Evolutionary conservation across 768 basidiomycete genomes (phyloP).

Genomic region (Stropharia rugosoannulata): DNA sequence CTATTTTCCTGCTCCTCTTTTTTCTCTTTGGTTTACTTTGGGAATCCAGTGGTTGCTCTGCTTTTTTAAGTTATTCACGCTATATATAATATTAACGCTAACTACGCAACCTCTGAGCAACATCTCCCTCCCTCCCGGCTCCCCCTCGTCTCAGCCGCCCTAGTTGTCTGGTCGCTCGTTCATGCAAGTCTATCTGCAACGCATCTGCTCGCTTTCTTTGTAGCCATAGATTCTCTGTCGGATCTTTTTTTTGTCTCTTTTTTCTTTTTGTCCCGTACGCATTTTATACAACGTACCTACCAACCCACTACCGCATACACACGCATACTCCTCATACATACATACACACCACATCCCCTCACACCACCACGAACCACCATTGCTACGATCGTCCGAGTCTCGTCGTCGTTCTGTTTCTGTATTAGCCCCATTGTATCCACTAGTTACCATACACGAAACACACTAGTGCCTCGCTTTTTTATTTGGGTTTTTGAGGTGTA

Average conservation of each 20-base stretch:
- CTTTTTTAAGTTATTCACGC: slow-evolving; percentile 1
- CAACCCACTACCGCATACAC: not conserved
- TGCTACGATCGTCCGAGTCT: too few species aligned
- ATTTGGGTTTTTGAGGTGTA: not conserved
- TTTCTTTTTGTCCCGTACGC: not conserved
- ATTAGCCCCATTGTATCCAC: slow-evolving; percentile 15
- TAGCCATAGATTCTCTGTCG: slow-evolving; percentile 5
- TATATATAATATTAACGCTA: not conserved
- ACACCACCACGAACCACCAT: too few species aligned
- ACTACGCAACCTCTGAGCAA: not conserved
- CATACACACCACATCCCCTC: not conserved
- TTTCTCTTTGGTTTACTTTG: not conserved
- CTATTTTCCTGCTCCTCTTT: too few species aligned
- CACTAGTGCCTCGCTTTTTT: slow-evolving; percentile 15
- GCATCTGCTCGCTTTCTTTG: not conserved
- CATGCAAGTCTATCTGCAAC: not conserved
- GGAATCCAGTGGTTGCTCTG: slow-evolving; percentile 14
- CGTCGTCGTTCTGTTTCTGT: not conserved
- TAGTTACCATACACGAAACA: slow-evolving; percentile 21
- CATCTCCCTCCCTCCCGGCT: not conserved
- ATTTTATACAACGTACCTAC: slow-evolving; percentile 1
- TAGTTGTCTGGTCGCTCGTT: not conserved
- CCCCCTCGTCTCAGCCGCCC: not conserved
- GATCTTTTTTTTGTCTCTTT: too few species aligned
- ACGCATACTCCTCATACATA: not conserved